Percentiles rank a stretch among this genome's conserved stretches.
phyloP scores from a whole-genome alignment of 2,329 filamentous ascomycete species.

The Mollisiaceae sp. region DNA sequence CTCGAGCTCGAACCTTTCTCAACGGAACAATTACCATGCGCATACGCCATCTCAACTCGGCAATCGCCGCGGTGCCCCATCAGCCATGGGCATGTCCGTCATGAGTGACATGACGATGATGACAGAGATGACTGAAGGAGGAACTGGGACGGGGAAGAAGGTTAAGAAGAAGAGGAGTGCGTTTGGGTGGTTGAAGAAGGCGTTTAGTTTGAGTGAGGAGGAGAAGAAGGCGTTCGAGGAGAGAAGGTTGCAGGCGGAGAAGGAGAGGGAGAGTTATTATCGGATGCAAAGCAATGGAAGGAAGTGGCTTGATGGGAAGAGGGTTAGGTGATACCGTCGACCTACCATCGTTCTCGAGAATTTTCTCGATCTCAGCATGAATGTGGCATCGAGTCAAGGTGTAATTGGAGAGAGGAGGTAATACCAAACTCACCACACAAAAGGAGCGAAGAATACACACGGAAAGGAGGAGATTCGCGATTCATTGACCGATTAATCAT shows the following conservation, averaged over 20 bases:
- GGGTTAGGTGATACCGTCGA: constrained; percentile 14
- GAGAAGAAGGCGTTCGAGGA: constrained; percentile 65
- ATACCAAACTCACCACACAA: neutral
- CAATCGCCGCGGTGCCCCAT: constrained; percentile 38
- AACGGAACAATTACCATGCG: constrained; percentile 17
- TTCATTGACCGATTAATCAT: neutral
- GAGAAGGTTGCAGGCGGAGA: constrained; percentile 45
- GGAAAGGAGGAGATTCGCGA: neutral
- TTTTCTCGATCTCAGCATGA: neutral
- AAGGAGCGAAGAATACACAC: neutral
- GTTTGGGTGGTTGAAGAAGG: constrained; percentile 72
- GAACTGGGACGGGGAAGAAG: constrained; percentile 38
- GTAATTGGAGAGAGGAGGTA: neutral
- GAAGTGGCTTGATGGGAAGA: constrained; percentile 38
- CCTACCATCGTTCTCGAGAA: neutral
- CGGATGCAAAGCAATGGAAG: constrained; percentile 8
- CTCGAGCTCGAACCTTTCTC: constrained; percentile 55
- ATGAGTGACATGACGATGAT: constrained; percentile 57
- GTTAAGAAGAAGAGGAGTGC: constrained; percentile 71
- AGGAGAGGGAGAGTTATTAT: constrained; percentile 30
- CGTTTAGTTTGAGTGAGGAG: constrained; percentile 68
- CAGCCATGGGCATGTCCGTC: constrained; percentile 52
- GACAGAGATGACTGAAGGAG: constrained; percentile 37
- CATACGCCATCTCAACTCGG: constrained; percentile 32
- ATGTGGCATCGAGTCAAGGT: neutral